Evolutionary conservation across 768 basidiomycete genomes (phyloP).

Genomic region (Suillus lakei): DNA sequence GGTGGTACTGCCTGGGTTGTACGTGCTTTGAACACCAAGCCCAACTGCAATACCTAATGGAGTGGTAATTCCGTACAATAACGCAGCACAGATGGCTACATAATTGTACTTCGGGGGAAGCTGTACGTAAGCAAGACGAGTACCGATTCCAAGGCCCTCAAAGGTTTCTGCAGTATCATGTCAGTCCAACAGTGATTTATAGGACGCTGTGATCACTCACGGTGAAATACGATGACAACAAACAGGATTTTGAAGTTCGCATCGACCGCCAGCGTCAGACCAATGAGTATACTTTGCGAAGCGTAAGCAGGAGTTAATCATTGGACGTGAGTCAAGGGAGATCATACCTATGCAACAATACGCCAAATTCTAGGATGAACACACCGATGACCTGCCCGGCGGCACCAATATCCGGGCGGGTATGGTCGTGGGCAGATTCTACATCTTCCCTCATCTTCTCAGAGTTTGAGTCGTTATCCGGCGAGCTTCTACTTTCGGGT

Average conservation of each 20-base stretch:
- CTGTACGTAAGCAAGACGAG: constrained; percentile 80
- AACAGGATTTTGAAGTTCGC: constrained; percentile 83
- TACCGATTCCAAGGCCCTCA: constrained; percentile 92
- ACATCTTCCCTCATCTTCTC: constrained; percentile 30
- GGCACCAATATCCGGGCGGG: constrained; percentile 44
- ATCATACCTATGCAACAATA: constrained; percentile 75
- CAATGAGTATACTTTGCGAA: constrained; percentile 71
- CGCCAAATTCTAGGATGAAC: constrained; percentile 93
- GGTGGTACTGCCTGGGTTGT: constrained; percentile 79
- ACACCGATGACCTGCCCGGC: constrained; percentile 83
- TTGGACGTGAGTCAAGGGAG: background rate
- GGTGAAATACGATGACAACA: constrained; percentile 89
- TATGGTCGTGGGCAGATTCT: constrained; percentile 26
- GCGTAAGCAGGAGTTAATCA: background rate
- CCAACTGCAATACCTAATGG: constrained; percentile 90
- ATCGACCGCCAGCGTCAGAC: constrained; percentile 92
- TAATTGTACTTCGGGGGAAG: constrained; percentile 58
- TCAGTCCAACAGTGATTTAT: constrained; percentile 9
- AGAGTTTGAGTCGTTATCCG: constrained; percentile 21
- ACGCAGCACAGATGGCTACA: constrained; percentile 62
- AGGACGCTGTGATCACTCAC: constrained; percentile 50
- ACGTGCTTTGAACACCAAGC: constrained; percentile 72
- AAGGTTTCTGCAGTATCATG: constrained; percentile 68
- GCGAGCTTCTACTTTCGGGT: constrained; percentile 48
- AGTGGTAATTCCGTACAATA: constrained; percentile 77